Evolutionary conservation across 2,329 filamentous ascomycete genomes (phyloP).

Genomic region (Trichophyton schoenleinii): DNA sequence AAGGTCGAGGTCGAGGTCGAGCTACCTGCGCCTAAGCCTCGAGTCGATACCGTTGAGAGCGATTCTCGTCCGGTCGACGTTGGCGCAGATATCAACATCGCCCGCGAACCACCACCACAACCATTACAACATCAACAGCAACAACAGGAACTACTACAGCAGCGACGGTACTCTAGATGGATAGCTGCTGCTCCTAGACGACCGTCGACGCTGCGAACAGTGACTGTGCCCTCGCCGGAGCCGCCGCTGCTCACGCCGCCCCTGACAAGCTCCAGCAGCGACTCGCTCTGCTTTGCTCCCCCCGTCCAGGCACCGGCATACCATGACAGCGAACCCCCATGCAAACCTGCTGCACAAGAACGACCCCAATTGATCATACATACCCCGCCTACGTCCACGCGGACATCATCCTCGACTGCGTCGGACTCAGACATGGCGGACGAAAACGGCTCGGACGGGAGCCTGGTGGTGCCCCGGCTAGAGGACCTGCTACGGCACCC

Average conservation of each 20-base stretch:
- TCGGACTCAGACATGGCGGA: slow-evolving; percentile 23
- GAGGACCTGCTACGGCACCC: slow-evolving; percentile 87
- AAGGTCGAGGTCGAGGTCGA: too few species aligned
- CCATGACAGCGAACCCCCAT: not conserved
- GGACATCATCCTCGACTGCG: too few species aligned
- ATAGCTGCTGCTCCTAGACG: not conserved
- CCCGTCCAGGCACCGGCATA: not conserved
- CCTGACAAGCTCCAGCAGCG: not conserved
- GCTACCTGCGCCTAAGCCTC: too few species aligned
- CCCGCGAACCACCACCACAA: not conserved
- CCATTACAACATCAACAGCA: not conserved
- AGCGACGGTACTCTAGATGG: not conserved
- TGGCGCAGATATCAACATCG: too few species aligned
- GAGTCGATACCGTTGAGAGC: too few species aligned
- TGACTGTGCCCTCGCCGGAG: not conserved
- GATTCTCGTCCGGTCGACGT: too few species aligned
- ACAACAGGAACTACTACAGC: not conserved
- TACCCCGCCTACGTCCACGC: too few species aligned
- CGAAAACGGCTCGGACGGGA: slow-evolving; percentile 42
- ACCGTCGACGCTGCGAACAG: not conserved
- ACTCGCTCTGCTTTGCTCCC: not conserved
- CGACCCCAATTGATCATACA: not conserved
- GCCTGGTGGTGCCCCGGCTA: slow-evolving; percentile 57
- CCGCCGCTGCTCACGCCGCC: not conserved
- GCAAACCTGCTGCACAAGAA: not conserved